Evolutionary conservation across 2,329 filamentous ascomycete species (phyloP), one percentile per base, ranked within the genome.

Genomic region (Alternaria novae-zelandiae): DNA sequence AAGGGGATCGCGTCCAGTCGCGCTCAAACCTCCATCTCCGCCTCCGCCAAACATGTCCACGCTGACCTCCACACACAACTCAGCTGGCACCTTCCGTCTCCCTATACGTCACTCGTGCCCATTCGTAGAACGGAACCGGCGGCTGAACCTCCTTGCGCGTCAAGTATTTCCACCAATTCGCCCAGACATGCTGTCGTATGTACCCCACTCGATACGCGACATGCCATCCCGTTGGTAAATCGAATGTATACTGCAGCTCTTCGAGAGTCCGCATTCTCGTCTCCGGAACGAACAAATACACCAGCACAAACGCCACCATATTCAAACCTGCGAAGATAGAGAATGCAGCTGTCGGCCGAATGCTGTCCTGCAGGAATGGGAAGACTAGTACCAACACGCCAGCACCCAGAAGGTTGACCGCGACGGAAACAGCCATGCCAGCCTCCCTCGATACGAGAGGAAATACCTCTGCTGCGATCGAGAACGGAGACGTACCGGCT

Each of bases 391-490:
- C 77, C 26, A 82, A 67, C 8, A 80, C 64, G 3, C 79, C 75
- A 9, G 79, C 79, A 66, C 77, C 82, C 41, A 78, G 71, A 17
- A 81, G 75, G 26, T 78, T 78, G 4, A 80, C 78, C 1, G 79
- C 78, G 3, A 82, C 79, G 1, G 79, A 78, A 47, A 78, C 79
- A 26, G 73, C 74, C 68, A 72, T 70, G 3, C 70, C 70, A 2
- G 61, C 69, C 55, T 73, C 70, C n/a, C 70, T 63, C 41, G 67
- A 70, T 7, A 73, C 69, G n/a, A 72, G 41, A 13, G 70, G 70
- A 21, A 70, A 72, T 4, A 71, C 69, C 15, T 73, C 69, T 15
- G 69, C 70, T 3, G 68, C 68, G 41, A 70, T 72, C 8, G 70
- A 70, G 46, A 73, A 73, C 4, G 69, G 70, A 12, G 63, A 65